Conservation (phyloP, 352 stramenopile species). For the Phytophthora tubulina region DNA sequence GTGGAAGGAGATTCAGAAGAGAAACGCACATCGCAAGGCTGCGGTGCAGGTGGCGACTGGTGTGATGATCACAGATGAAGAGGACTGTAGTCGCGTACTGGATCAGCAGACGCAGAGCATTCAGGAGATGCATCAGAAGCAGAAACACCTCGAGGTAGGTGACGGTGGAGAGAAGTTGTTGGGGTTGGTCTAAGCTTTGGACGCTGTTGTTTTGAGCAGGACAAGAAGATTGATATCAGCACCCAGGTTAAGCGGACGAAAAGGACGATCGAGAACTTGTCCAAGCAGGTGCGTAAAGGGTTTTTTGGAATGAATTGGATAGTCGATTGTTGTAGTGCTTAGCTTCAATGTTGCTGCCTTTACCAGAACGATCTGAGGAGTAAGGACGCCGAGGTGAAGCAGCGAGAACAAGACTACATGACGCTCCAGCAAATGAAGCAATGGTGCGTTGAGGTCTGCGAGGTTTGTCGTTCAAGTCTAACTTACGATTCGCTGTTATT, state of each 20-base stretch:
- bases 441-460: slow-evolving; percentile 47
- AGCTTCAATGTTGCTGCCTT: slow-evolving; percentile 2
- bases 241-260: slow-evolving; percentile 74
- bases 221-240: slow-evolving; percentile 79
- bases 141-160: slow-evolving; percentile 68
- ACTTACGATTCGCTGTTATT: slow-evolving; percentile 8
- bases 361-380: slow-evolving; percentile 69
- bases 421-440: slow-evolving; percentile 80
- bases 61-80: slow-evolving; percentile 82
- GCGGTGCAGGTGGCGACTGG: slow-evolving; percentile 74
- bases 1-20: slow-evolving; percentile 81
- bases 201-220: slow-evolving; percentile 32
- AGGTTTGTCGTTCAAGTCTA: not conserved
- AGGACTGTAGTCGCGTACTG: slow-evolving; percentile 79
- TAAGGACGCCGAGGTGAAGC: slow-evolving; percentile 77
- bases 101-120: slow-evolving; percentile 79
- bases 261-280: slow-evolving; percentile 56
- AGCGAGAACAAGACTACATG: slow-evolving; percentile 76
- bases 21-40: slow-evolving; percentile 77
- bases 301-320: not conserved
- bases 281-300: slow-evolving; percentile 57
- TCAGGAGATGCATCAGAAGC: slow-evolving; percentile 74
- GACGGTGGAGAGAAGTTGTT: not conserved
- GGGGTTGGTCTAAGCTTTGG: not conserved
- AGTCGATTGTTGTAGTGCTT: slow-evolving; percentile 1